phyloP scores from a whole-genome alignment of 805 yeast genomes.

The Tetrapisispora namnaoensis region DNA sequence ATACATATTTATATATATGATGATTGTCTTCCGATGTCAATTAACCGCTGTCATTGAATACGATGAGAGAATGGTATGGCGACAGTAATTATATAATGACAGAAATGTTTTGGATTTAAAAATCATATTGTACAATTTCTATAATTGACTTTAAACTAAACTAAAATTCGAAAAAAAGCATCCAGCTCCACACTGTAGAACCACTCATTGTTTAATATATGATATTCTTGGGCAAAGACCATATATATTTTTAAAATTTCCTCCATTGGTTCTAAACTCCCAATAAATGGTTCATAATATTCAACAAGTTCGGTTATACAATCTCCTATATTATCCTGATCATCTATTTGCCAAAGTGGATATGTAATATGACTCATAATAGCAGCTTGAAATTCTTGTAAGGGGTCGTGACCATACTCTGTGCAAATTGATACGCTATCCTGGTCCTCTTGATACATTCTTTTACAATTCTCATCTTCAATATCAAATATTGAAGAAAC shows the following conservation, averaged over 20 bases:
- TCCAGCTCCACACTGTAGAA: background rate
- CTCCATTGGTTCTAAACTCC: background rate
- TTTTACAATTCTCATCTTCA: background rate
- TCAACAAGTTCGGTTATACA: background rate
- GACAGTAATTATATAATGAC: background rate
- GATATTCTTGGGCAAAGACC: background rate
- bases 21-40: background rate
- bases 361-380: background rate
- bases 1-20: background rate
- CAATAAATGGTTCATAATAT: background rate
- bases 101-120: background rate
- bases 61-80: background rate
- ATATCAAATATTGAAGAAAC: background rate
- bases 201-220: background rate
- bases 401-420: background rate
- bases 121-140: too few relatives aligned
- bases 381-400: background rate
- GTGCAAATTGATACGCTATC: background rate
- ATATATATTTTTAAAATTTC: background rate
- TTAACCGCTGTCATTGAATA: background rate
- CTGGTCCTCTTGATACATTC: background rate
- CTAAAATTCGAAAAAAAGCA: background rate
- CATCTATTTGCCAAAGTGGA: background rate
- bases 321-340: background rate
- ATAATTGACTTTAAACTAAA: background rate